Evolutionary conservation across 768 basidiomycete genomes (phyloP).

Genomic region (button mushroom (Agaricus bisporus)): DNA sequence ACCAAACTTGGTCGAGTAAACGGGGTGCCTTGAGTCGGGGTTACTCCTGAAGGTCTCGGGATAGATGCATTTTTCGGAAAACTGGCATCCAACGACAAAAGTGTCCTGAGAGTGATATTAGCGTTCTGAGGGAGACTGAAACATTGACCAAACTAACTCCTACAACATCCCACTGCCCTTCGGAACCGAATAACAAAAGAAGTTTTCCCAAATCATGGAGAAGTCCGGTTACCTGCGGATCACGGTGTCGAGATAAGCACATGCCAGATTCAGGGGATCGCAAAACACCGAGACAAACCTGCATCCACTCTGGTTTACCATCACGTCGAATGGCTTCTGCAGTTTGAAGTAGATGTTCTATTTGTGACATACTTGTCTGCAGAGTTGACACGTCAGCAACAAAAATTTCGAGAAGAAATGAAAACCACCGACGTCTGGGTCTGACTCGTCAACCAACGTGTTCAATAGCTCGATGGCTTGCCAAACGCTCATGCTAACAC

Average conservation of each 20-base stretch:
- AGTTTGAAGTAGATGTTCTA: constrained; percentile 87
- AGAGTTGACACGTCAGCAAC: constrained; percentile 19
- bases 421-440: constrained; percentile 63
- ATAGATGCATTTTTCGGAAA: constrained; percentile 79
- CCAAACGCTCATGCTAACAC: constrained; percentile 81
- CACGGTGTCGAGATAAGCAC: background rate
- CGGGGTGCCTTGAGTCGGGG: constrained; percentile 56
- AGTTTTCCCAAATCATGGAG: constrained; percentile 91
- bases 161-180: constrained; percentile 95
- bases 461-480: constrained; percentile 84
- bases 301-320: constrained; percentile 91
- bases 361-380: constrained; percentile 75
- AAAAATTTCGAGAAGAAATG: constrained; percentile 1
- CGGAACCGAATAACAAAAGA: constrained; percentile 73
- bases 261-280: background rate
- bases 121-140: constrained; percentile 7
- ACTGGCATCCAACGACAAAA: constrained; percentile 77
- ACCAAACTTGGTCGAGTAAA: constrained; percentile 68
- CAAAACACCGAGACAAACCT: constrained; percentile 29
- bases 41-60: constrained; percentile 73
- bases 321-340: constrained; percentile 86
- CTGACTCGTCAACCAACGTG: constrained; percentile 84
- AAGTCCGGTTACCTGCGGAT: constrained; percentile 59
- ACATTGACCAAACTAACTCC: constrained; percentile 44
- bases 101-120: constrained; percentile 29